These are phyloP conservation scores for Aspergillus sp. DNA, from an alignment of 2,329 filamentous ascomycete species.

Conservation along the genomic window DNA sequence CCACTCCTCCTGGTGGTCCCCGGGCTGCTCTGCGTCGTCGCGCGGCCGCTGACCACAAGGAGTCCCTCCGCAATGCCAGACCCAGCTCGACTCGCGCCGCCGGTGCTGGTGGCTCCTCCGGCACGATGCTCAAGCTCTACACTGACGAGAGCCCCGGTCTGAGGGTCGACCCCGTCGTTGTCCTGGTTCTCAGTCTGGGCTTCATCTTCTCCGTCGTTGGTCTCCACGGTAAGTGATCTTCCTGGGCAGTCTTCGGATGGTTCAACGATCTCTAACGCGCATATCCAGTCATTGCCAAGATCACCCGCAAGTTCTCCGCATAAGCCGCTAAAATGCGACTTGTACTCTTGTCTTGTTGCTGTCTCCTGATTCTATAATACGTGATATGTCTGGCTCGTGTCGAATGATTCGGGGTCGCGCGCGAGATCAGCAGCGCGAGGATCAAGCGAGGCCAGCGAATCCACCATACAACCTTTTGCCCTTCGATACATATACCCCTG, in stretches of 20 bases:
- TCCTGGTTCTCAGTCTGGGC: conserved; percentile 91
- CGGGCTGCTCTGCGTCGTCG: conserved; percentile 94
- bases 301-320: conserved; percentile 81
- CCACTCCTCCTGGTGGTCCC: conserved; percentile 86
- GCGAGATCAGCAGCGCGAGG: not conserved
- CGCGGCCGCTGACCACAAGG: conserved; percentile 94
- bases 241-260: not conserved
- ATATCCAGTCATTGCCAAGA: conserved; percentile 81
- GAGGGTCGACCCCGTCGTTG: conserved; percentile 97
- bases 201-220: conserved; percentile 99
- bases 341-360: not conserved
- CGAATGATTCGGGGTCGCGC: not conserved
- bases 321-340: conserved; percentile 33
- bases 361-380: not conserved
- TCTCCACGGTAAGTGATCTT: conserved; percentile 77
- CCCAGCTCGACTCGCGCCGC: conserved; percentile 91
- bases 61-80: conserved; percentile 90
- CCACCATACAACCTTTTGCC: conserved; percentile 16
- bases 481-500: conserved; percentile 29
- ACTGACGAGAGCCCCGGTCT: conserved; percentile 96
- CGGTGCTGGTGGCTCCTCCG: conserved; percentile 92
- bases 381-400: not conserved
- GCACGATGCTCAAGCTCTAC: conserved; percentile 98
- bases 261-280: conserved; percentile 21
- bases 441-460: conserved; percentile 4